Evolutionary conservation across 2,329 filamentous ascomycete genomes (phyloP), one percentile per base, ranked within the genome.

Genomic region (Paraphoma chrysanthemicola): DNA sequence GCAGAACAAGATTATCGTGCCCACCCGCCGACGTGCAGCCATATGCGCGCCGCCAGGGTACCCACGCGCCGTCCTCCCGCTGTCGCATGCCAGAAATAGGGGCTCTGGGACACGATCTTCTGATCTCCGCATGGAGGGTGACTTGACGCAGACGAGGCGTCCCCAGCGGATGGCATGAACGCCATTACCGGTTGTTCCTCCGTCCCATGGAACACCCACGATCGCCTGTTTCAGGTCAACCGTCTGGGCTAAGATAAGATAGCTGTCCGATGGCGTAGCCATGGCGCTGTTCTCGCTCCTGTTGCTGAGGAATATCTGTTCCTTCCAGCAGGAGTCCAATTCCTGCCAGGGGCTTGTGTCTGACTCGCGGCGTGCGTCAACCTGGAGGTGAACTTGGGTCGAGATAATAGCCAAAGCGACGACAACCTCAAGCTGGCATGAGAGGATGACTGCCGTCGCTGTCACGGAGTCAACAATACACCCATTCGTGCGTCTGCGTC

Each of bases 91-190:
- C 56, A 49, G 44, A 45, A 46, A 47, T 60, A 62, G 48, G 52
- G 59, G 57, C 48, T 48, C 57, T 61, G 57, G 36, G 48, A 52
- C 39, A 53, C 48, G 57, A 63, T 66, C 60, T 50, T 53, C 60
- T 14, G n/a, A 33, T 56, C 56, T 46, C 39, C 29, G 54, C 53
- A 41, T 53, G 46, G 55, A 59, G 55, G 50, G 53, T 23, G 23
- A 49, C 54, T 55, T 54, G 51, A 38, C 28, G 44, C 36, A 49
- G 53, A 36, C 47, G 57, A 33, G 47, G 44, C 48, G 18, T 61
- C 53, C 41, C 52, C 42, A 31, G 39, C 31, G 42, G 23, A 8
- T 42, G 43, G 60, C 63, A 63, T 64, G 33, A 61, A 63, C 54
- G 51, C 55, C 53, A 54, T 67, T 39, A 57, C 48, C 33, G 43